Evolutionary conservation across 805 yeast species (phyloP), one percentile per base, ranked within the genome.

Genomic region (Saturnispora kantuleensis): DNA sequence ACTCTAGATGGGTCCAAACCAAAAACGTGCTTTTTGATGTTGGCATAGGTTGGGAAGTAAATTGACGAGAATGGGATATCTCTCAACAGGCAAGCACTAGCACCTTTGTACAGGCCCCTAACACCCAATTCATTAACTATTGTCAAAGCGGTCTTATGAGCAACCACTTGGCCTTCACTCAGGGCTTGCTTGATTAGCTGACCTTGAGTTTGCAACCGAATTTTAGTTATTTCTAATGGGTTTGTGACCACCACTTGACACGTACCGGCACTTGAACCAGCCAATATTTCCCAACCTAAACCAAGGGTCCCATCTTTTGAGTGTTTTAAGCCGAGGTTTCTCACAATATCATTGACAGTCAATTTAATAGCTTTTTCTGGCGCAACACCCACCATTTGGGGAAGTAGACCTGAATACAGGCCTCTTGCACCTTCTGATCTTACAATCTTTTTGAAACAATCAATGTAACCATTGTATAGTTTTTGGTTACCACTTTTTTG

Each of bases 281-380:
- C 90, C 3, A 77, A 46, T 38, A 90, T 70, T 65, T 90, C 97
- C 71, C 82, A 74, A 28, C 66, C 60, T 52, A 74, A 52, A 2
- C 76, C 62, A 40, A 79, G 67, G 30, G 69, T 60, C 44, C 79
- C 80, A 11, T 71, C 66, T 18, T 67, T 56, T 38, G 72, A 66
- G 67, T 71, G 63, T 16, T 61, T 59, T 32, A 85, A 73, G 50
- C 90, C 79, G 44, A 77, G 70, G 28, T 80, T 79, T 56, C 97
- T 76, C 47, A 88, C 80, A 46, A 84, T 68, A 61, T 90, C 98
- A 65, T 90, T 90, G 34, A 90, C 95, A 0, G 97, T 89, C 52
- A 90, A 76, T 66, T 90, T 90, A 57, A 90, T 90, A 37, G 97
- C 97, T 69, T 90, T 90, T 63, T 90, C 98, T 2, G 98, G 98